phyloP scores from a whole-genome alignment of 306 rosid species.

The Prunus dulcis region DNA sequence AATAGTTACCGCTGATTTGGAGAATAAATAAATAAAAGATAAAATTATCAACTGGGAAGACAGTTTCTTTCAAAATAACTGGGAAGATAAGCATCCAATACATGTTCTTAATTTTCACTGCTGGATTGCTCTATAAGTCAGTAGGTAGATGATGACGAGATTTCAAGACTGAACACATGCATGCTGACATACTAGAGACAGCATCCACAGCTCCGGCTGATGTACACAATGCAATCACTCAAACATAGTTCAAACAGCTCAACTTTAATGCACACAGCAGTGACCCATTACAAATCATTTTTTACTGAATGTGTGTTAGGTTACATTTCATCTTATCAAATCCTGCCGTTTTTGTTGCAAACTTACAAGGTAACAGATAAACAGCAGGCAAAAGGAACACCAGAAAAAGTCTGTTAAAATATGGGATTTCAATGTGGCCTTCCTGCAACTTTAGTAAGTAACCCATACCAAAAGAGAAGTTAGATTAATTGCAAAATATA shows the following conservation, averaged over 20 bases:
- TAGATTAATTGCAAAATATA: too few relatives aligned
- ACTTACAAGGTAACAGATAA: neutral
- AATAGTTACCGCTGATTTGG: neutral
- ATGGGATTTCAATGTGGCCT: neutral
- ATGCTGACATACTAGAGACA: neutral
- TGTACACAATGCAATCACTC: neutral
- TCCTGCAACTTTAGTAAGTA: neutral
- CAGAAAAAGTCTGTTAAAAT: neutral
- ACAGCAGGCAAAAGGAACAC: neutral
- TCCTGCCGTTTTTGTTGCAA: neutral
- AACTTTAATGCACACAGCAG: neutral
- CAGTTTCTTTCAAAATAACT: neutral
- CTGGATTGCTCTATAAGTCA: neutral
- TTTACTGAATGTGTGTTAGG: neutral
- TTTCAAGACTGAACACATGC: neutral
- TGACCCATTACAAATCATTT: neutral
- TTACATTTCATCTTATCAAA: neutral
- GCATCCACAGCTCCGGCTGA: neutral
- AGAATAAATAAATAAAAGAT: neutral
- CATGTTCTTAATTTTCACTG: neutral
- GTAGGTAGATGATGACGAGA: neutral
- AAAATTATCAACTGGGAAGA: neutral
- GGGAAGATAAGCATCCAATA: neutral
- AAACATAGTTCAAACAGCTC: neutral
- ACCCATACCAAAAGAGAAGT: neutral